Conservation (phyloP, 352 stramenopile species). For the Detonula confervacea region DNA sequence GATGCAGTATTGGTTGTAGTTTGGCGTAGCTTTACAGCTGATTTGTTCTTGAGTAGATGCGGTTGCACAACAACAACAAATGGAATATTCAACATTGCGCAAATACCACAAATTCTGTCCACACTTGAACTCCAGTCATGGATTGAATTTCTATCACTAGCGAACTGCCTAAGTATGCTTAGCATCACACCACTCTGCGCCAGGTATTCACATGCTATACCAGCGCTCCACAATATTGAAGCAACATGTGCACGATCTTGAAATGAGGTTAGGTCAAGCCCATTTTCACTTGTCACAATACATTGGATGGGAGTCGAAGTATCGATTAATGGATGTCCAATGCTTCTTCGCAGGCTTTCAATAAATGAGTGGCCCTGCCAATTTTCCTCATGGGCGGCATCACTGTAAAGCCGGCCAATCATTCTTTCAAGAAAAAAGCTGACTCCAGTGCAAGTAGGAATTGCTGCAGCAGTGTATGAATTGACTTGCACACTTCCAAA, state of each 20-base stretch:
- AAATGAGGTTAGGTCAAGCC: slow-evolving; percentile 58
- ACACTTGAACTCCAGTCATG: slow-evolving; percentile 51
- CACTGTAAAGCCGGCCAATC: slow-evolving; percentile 72
- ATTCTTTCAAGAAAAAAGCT: slow-evolving; percentile 68
- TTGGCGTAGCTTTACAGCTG: slow-evolving; percentile 67
- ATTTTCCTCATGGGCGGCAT: slow-evolving; percentile 41
- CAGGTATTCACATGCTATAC: slow-evolving; percentile 78
- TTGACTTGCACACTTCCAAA: slow-evolving; percentile 64
- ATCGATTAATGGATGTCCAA: slow-evolving; percentile 64
- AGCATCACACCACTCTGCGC: slow-evolving; percentile 75
- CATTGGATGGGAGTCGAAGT: slow-evolving; percentile 49
- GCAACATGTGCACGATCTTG: slow-evolving; percentile 64
- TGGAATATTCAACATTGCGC: slow-evolving; percentile 63
- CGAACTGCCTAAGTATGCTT: slow-evolving; percentile 59
- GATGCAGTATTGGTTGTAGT: slow-evolving; percentile 46
- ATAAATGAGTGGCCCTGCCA: slow-evolving; percentile 43
- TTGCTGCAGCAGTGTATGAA: slow-evolving; percentile 57
- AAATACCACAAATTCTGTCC: slow-evolving; percentile 52
- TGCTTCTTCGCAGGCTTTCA: slow-evolving; percentile 59
- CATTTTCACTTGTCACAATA: slow-evolving; percentile 68
- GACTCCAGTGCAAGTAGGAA: slow-evolving; percentile 72
- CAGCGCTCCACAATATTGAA: slow-evolving; percentile 63
- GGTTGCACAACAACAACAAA: slow-evolving; percentile 78
- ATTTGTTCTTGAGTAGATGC: slow-evolving; percentile 75
- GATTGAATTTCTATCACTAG: slow-evolving; percentile 8